Conservation (phyloP, 2,329 filamentous ascomycete species). For the Lasiodiplodia theobromae region DNA sequence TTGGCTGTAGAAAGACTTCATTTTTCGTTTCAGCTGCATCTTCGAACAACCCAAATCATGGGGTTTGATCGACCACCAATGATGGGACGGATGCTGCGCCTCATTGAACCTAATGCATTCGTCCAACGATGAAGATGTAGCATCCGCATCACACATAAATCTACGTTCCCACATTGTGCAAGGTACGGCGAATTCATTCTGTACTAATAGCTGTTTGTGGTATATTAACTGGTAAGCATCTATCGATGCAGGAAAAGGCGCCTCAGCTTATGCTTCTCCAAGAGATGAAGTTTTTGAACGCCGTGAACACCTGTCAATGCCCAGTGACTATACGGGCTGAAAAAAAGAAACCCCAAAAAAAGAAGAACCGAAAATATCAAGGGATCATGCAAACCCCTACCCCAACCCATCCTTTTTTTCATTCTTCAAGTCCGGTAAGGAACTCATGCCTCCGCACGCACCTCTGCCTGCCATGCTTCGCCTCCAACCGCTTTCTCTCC, state of each 20-base stretch:
- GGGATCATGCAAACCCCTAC: not conserved
- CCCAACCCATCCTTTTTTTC: not conserved
- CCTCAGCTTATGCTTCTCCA: not conserved
- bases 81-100: no score
- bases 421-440: not conserved
- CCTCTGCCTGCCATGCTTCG: slow-evolving; percentile 20
- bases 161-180: no score
- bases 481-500: slow-evolving; percentile 7
- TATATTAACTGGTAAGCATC: not conserved
- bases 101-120: rapidly evolving
- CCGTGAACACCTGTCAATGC: not conserved
- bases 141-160: no score
- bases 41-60: no score
- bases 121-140: no score
- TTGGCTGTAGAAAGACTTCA: no score
- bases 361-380: not conserved
- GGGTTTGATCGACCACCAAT: no score
- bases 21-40: no score
- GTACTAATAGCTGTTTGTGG: not conserved
- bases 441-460: slow-evolving; percentile 20
- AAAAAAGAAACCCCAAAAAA: not conserved
- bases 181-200: not conserved
- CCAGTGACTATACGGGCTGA: not conserved
- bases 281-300: not conserved
- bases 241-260: not conserved